These are phyloP conservation scores for Fusarium sp. DNA, from an alignment of 2,329 filamentous ascomycete species.

Conservation along the genomic window DNA sequence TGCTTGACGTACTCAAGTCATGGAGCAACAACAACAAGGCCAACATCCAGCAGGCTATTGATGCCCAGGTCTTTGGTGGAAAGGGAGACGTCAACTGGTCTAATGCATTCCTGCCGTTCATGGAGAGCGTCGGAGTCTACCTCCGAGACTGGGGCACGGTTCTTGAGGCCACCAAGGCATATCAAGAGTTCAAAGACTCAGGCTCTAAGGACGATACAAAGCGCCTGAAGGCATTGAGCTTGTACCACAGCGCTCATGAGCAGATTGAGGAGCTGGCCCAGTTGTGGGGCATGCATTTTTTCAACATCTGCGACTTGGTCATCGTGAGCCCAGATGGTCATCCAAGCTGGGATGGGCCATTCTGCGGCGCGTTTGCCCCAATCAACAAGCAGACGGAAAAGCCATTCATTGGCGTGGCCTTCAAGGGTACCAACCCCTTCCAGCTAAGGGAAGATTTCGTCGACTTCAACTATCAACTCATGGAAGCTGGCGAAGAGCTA, in stretches of 20 bases:
- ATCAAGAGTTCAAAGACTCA: background rate
- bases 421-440: slow-evolving; percentile 8
- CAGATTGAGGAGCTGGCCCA: slow-evolving; percentile 2
- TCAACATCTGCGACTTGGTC: slow-evolving; percentile 3
- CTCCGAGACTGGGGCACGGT: slow-evolving; percentile 7
- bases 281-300: slow-evolving; percentile 3
- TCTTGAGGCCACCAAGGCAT: background rate
- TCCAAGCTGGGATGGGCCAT: background rate
- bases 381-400: background rate
- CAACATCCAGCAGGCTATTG: slow-evolving; percentile 3
- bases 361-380: slow-evolving; percentile 2
- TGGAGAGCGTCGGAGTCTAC: slow-evolving; percentile 12
- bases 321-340: background rate
- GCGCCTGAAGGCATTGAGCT: background rate
- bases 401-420: slow-evolving; percentile 11
- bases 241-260: background rate
- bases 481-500: background rate
- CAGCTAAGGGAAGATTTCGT: background rate
- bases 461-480: slow-evolving; percentile 6
- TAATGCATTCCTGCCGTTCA: slow-evolving; percentile 7
- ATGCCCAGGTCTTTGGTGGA: slow-evolving; percentile 4
- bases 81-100: slow-evolving; percentile 1
- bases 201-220: background rate
- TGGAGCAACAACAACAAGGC: background rate
- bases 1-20: background rate